Base-by-base conservation (phyloP, 75 land plant genomes). In the Ceratopteris richardii region DNA sequence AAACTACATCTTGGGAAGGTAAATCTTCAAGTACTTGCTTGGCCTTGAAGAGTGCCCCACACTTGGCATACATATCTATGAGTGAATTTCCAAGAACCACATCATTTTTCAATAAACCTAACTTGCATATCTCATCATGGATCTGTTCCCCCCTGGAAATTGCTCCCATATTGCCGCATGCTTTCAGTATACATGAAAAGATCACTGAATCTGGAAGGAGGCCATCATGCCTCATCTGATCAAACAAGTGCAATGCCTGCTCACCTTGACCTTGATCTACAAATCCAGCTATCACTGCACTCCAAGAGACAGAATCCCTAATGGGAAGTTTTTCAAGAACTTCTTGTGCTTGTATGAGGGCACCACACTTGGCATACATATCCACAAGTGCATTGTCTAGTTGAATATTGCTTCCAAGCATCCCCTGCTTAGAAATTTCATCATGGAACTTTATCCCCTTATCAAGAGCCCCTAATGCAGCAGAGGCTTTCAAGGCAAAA, bases 361-460 rank as follows among this genome's bases (percentile, higher is more conserved):
- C 26, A 43, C 81, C 75, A 68, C 86, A 83, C 30, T 82, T 80
- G 0, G 75, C 53, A 55, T 90, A 90, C 87, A 90, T 73, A 40
- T 82, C 82, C 22, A 90, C 57, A 19, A 90, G 76, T 0, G 87
- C 82, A 66, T 76, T 82, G 17, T 73, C 91, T 2, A 46, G 13
- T 2, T 18, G 22, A 33, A 33, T 33, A 2, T 18, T 17, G 22
- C 4, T 2, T 46, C 22, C 22, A 46, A 6, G 46, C 5, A 2
- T 2, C 3, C 56, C 48, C 0, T 60, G 58, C 31, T 64, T 83
- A 4, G 47, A 36, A 42, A 78, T 24, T 31, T 53, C 60, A 13
- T 53, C 83, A 58, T 81, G 88, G 3, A 88, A 46, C 44, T 79
- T 74, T 0, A 19, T 21, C 11, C 88, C 88, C 62, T 54, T 22